Base-by-base conservation (phyloP, 495 filamentous ascomycete species). In the Rusavskia elegans region DNA sequence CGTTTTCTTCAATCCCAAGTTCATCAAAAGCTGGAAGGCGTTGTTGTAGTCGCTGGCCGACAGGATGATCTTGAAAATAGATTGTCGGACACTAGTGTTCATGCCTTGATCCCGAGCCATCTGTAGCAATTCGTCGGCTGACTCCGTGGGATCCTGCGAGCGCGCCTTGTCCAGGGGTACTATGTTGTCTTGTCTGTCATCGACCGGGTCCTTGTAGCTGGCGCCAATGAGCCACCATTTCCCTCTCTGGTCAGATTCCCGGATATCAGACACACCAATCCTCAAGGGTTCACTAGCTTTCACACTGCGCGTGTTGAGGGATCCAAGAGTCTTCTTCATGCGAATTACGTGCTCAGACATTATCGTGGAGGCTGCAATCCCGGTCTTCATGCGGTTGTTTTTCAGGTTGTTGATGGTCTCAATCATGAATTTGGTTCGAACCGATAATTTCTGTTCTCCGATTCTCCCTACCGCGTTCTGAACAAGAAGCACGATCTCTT, bases 191-290 rank as follows among this genome's bases (percentile, higher is more conserved):
- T 68, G 61, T 10, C 8, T 2, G 5, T 19, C 7, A 42, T 42
- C n/a, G 23, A 68, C 67, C 32, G 48, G 51, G 49, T 76, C 74
- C 29, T 72, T 80, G 83, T 88, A 95, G 65, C 87, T 93, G 13
- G 90, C 89, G 42, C 92, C 90, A 23, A 95, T 83, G 36, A 97
- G 77, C 92, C 92, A 97, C 93, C 92, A 97, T 71, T 95, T 96
- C 3, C 92, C 92, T 65, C 84, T 87, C 57, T 83, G 88, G 20
- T 88, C 81, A 2, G 80, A 82, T 51, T 90, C 74, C 50, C 75
- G 75, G 53, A 97, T 85, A 60, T 97, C 92, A 25, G 76, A 69
- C 5, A 95, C 73, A 10, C 84, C 79, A 48, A 94, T 77, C 20
- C 85, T 78, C 41, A 98, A 74, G 16, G 92, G 88, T 59, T 97